phyloP scores from a whole-genome alignment of 805 yeast genomes.

The Candida mattraensis region DNA sequence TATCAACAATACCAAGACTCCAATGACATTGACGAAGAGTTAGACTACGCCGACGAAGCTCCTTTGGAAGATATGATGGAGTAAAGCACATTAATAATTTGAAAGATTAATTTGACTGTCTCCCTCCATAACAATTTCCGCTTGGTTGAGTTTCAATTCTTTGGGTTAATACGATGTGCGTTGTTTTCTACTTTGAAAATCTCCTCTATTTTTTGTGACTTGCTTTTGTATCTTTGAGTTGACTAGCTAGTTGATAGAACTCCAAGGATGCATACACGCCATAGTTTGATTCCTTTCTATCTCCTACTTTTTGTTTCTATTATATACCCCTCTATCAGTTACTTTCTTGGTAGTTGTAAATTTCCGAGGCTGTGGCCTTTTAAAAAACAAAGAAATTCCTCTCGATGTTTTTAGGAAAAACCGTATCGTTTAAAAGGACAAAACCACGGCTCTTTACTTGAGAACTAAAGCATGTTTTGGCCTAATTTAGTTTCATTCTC shows the following conservation, averaged over 20 bases:
- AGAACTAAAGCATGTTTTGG: slow-evolving; percentile 30
- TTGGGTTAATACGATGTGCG: slow-evolving; percentile 17
- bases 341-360: slow-evolving; percentile 4
- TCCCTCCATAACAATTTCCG: slow-evolving; percentile 7
- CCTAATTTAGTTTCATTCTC: slow-evolving; percentile 28
- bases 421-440: neutral
- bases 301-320: slow-evolving; percentile 7
- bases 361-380: slow-evolving; percentile 7
- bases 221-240: slow-evolving; percentile 9
- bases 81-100: slow-evolving; percentile 16
- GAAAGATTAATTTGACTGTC: slow-evolving; percentile 7
- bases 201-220: slow-evolving; percentile 11
- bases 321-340: slow-evolving; percentile 11
- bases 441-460: too few species aligned
- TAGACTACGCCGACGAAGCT: slow-evolving; percentile 67
- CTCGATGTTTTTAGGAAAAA: neutral
- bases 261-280: too few species aligned
- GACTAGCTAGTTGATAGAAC: too few species aligned
- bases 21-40: slow-evolving; percentile 72
- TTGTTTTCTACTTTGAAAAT: slow-evolving; percentile 6
- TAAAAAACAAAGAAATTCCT: neutral
- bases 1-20: slow-evolving; percentile 90
- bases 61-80: slow-evolving; percentile 52
- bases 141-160: slow-evolving; percentile 15
- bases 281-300: too few species aligned